Percentiles rank a stretch among this genome's conserved stretches.
Conservation (phyloP, 1,284 basidiomycete genomes). For the Pseudozyma hubeiensis region DNA sequence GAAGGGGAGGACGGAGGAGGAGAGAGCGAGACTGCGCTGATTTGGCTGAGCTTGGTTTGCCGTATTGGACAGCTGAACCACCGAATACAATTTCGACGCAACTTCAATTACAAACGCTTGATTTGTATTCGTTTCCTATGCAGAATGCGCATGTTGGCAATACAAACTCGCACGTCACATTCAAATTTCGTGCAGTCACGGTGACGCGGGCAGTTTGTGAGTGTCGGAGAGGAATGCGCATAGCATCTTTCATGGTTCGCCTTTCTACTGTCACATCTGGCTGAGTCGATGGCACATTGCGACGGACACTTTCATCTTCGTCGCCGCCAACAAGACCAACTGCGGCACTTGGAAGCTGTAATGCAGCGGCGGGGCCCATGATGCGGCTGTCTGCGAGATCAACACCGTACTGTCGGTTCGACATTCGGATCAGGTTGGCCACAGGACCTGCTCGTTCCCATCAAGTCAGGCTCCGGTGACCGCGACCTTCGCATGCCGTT, state of each 20-base stretch:
- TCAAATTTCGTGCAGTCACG: background rate
- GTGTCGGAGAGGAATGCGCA: slow-evolving; percentile 1
- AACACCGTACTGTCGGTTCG: too few relatives aligned
- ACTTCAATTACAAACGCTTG: background rate
- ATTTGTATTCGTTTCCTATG: background rate
- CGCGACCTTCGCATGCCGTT: too few relatives aligned
- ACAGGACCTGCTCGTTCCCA: too few relatives aligned
- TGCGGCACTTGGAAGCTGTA: too few relatives aligned
- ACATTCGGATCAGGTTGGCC: too few relatives aligned
- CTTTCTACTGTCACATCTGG: background rate
- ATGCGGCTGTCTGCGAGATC: background rate
- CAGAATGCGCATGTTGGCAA: background rate
- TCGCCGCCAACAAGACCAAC: too few relatives aligned
- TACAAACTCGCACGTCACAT: background rate
- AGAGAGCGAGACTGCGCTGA: background rate
- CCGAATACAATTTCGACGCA: background rate
- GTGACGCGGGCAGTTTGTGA: background rate
- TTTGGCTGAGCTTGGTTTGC: background rate
- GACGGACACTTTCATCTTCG: too few relatives aligned
- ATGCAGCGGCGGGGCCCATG: too few relatives aligned
- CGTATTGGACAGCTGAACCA: slow-evolving; percentile 3
- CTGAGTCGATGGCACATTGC: slow-evolving; percentile 1
- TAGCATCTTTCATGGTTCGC: background rate
- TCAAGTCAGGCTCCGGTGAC: too few relatives aligned
- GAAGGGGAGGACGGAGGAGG: too few relatives aligned